Base-by-base conservation (phyloP, 371 early-diverging fungal genomes). In the Mucor saturninus region DNA sequence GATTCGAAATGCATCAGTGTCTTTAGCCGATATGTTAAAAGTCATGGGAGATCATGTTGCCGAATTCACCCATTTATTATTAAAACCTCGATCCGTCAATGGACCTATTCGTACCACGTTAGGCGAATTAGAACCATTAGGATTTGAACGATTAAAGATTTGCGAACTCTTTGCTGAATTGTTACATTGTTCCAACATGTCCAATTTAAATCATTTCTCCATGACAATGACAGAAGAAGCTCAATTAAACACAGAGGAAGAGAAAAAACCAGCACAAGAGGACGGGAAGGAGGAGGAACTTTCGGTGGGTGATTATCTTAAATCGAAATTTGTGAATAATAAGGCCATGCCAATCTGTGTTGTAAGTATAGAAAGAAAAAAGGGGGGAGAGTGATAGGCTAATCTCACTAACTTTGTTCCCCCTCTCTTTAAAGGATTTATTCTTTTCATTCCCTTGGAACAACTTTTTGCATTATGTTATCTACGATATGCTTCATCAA, bases 91-190 rank as follows among this genome's bases (percentile, higher is more conserved):
- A 78, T 84, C 63, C 14, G 63, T 63, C 6, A 46, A 72, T 26
- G 81, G 76, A 3, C 75, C 83, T 29, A 83, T 86, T 9, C 84
- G 80, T 8, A 91, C 89, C 3, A 87, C 91, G 4, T 69, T 89
- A 11, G 91, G 92, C 10, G 77, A 80, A 48, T 80, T 85, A 38
- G 77, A 71, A 39, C 96, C 96, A 13, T 81, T 97, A 32, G 98
- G 98, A 10, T 91, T 93, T 65, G 97, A 95, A 74, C 81, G 98
- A 10, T 81, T 97, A 38, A 90, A 92, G 62, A 89, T 93, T 29
- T 95, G 96, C 72, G 98, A 97, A 77, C 85, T 97, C 60, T 93
- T 96, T 83, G 98, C 98, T 6, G 98, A 97, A 73, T 75, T 97
- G 21, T 75, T 97, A 51, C 93, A 92, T 62, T 91, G 91, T 65